Base-by-base conservation (phyloP, 805 yeast genomes). In the Clavispora santaluciae region DNA sequence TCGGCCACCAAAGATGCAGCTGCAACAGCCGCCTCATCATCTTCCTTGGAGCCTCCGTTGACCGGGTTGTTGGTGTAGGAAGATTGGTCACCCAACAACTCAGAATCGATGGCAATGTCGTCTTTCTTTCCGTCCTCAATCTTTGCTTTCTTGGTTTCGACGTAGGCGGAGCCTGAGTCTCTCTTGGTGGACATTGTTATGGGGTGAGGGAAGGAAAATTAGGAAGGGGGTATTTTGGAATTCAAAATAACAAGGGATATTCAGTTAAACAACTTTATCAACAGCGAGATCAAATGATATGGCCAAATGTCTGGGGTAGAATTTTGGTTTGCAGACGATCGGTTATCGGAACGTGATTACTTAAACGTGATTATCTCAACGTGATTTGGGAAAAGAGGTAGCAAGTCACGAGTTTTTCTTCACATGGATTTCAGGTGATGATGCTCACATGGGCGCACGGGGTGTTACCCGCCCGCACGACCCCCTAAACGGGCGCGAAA, bases 81-180 rank as follows among this genome's bases (percentile, higher is more conserved):
- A 31, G 62, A 59, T 41, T 67, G 71, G 47, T 69, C 73, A 33
- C 65, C 68, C 47, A 70, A 61, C 45, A 70, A 59, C 46, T 67
- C 74, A 25, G 70, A 62, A 51, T 68, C 74, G 40, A 68, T 70
- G 39, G 68, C 70, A 33, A 60, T 50, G 37, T 51, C 55, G 5
- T 51, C 51, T 24, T 50, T 48, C 30, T 51, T 50, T 17, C 23
- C 33, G 18, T 43, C 48, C 40, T 41, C 51, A 20, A 39, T 43
- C 36, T 49, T 49, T 18, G 39, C 30, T 28, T 48, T 50, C 35
- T 50, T 50, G 38, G 42, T 16, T 22, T 40, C 45, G 23, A 38
- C 49, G 44, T 49, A 50, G n/a, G 40, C 34, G 25, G 44, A 34
- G 16, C 45, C 39, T 30, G 41, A 37, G 10, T 50, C 55, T 44